Percentiles rank a stretch among this genome's conserved stretches.
phyloP scores from a whole-genome alignment of 2,329 filamentous ascomycete species.

The Trichoderma sp. region DNA sequence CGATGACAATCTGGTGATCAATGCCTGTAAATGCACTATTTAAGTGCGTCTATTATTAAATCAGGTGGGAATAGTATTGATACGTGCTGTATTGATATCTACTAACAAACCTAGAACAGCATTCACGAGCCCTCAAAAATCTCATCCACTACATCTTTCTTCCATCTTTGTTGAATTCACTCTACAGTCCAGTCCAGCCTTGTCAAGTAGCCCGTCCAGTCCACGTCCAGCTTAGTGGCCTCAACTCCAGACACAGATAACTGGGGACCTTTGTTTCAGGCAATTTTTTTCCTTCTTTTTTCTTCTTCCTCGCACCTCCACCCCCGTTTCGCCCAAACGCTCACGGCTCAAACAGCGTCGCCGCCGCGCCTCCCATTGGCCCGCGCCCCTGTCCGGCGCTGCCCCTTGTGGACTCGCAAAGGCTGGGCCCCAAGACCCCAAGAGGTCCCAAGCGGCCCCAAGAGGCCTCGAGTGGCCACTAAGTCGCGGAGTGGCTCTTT shows the following conservation, averaged over 20 bases:
- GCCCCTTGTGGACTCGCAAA: slow-evolving; percentile 5
- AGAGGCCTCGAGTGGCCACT: neutral
- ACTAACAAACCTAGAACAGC: neutral
- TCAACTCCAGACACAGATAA: slow-evolving; percentile 9
- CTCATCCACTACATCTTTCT: neutral
- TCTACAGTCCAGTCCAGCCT: neutral
- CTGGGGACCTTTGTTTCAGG: slow-evolving; percentile 13
- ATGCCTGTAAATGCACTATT: neutral
- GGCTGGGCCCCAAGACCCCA: neutral
- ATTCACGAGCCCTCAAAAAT: neutral
- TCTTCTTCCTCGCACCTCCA: neutral
- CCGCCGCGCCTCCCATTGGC: neutral
- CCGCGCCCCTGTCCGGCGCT: neutral
- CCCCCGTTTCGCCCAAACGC: neutral
- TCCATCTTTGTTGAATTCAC: neutral
- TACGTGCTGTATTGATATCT: neutral
- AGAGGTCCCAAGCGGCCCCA: neutral
- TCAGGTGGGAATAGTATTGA: too few species aligned
- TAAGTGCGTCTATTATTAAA: neutral
- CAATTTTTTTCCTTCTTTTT: neutral
- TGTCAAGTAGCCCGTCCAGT: neutral
- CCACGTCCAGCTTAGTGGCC: neutral
- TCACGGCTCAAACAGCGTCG: neutral
- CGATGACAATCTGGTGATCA: neutral
- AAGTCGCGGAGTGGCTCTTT: neutral